Percentiles rank a stretch among this genome's conserved stretches.
These are phyloP conservation scores for Plicaturopsis crispa DNA, from an alignment of 768 basidiomycete species.

Conservation along the genomic window DNA sequence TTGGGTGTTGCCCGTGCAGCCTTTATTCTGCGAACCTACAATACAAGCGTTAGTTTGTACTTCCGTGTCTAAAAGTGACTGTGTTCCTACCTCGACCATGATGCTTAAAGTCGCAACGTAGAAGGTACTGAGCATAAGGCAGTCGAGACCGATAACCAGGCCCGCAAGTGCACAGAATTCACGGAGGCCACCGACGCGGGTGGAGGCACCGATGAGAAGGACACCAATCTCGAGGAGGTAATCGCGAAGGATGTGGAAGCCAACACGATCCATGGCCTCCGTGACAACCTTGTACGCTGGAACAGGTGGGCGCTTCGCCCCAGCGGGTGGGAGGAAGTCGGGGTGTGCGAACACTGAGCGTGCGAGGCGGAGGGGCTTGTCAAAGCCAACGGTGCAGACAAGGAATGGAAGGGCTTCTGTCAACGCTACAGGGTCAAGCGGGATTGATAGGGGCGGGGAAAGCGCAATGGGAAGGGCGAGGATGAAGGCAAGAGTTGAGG, in stretches of 20 bases:
- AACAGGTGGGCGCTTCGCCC: constrained; percentile 38
- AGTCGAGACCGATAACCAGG: constrained; percentile 80
- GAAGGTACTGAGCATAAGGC: constrained; percentile 83
- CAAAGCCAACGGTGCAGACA: constrained; percentile 96
- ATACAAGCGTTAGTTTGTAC: too few relatives aligned
- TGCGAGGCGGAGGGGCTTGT: constrained; percentile 91
- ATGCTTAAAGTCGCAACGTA: constrained; percentile 84
- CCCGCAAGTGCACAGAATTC: constrained; percentile 96
- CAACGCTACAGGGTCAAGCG: constrained; percentile 86
- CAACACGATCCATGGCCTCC: constrained; percentile 73
- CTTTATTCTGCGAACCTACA: too few relatives aligned
- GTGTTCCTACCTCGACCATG: constrained; percentile 77
- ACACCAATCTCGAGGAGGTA: constrained; percentile 91
- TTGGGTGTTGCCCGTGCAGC: too few relatives aligned
- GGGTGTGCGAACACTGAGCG: constrained; percentile 85
- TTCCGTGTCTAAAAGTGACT: too few relatives aligned
- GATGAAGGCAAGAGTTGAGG: constrained; percentile 77
- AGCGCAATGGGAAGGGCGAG: constrained; percentile 72
- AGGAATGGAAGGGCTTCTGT: constrained; percentile 97
- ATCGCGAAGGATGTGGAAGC: constrained; percentile 82
- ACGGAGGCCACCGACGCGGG: constrained; percentile 78
- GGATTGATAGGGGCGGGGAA: constrained; percentile 65
- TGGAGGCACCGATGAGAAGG: constrained; percentile 78
- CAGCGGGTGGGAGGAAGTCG: constrained; percentile 36
- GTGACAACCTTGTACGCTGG: constrained; percentile 81